Conservation (phyloP, 768 basidiomycete genomes). For the Termitomyces bulborhizus region DNA sequence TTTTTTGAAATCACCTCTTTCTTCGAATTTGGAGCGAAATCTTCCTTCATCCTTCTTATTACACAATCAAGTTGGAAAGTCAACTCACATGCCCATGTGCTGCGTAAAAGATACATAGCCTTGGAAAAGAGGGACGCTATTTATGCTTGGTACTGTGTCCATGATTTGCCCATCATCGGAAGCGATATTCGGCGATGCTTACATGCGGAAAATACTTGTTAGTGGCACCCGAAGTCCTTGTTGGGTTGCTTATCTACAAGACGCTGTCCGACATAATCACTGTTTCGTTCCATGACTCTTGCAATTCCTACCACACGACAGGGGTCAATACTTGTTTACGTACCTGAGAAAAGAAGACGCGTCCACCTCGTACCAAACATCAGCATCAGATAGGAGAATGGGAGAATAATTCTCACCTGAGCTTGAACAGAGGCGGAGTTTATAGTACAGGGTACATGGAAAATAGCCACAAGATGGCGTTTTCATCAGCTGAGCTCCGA, state of each 20-base stretch:
- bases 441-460: background rate
- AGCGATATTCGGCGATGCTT: background rate
- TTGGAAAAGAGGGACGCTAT: background rate
- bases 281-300: background rate
- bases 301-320: background rate
- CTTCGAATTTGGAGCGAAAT: too few species aligned
- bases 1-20: too few species aligned
- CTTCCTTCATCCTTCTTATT: background rate
- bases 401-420: background rate
- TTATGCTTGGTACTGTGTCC: background rate
- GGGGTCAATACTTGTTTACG: background rate
- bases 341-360: background rate
- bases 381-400: background rate
- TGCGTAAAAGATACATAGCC: background rate
- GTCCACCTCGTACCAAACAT: background rate
- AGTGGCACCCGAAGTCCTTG: background rate
- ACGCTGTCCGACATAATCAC: background rate
- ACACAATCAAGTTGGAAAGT: background rate
- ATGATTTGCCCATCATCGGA: background rate
- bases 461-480: background rate
- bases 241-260: background rate
- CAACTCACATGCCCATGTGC: background rate
- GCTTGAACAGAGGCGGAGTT: background rate
- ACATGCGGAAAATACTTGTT: background rate
- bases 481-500: background rate